Base-by-base conservation (phyloP, 140 eudicot genomes). In the Erigeron philadelphicus region DNA sequence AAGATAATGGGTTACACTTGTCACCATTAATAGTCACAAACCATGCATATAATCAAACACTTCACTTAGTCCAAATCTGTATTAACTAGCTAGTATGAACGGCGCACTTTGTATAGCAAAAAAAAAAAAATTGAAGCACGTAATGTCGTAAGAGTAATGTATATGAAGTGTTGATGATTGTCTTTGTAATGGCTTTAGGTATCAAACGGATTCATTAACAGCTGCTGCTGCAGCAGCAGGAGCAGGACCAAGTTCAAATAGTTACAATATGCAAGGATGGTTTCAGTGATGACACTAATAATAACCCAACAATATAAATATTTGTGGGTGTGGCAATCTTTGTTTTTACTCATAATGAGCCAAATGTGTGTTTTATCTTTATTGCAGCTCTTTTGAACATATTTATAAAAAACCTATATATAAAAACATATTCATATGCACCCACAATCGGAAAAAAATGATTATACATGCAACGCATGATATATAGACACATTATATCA, bases 241-340 rank as follows among this genome's bases (percentile, higher is more conserved):
- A 41, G 90, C 87, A 64, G 93, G 93, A 52, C 86, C 97, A 3
- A 87, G 95, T 72, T 78, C 81, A 76, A 88, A 83, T 78, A 81
- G 80, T 79, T 88, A 71, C 77, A 31, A 31, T 31, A 68, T 87
- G 83, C 75, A 78, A n/a, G 82, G 84, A 38, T 90, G 97, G 97
- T 66, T 79, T 64, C 86, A 84, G 52, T 85, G 79, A 83, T 66
- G 10, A 44, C 3, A 35, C 31, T 9, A 10, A 40, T 43, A 43
- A 12, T 17, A 70, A 55, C 16, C 53, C 73, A 38, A 53, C 5
- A 13, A n/a, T 8, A 4, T 66, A 19, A 2, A 42, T 6, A n/a
- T 58, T 44, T 57, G 57, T 56, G 66, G 23, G 40, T 10, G 3
- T 57, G 11, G 21, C 15, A 15, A 56, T 71, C 66, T 45, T 45